These are phyloP conservation scores for Jaapia argillacea DNA, from an alignment of 768 basidiomycete species.

Conservation along the genomic window DNA sequence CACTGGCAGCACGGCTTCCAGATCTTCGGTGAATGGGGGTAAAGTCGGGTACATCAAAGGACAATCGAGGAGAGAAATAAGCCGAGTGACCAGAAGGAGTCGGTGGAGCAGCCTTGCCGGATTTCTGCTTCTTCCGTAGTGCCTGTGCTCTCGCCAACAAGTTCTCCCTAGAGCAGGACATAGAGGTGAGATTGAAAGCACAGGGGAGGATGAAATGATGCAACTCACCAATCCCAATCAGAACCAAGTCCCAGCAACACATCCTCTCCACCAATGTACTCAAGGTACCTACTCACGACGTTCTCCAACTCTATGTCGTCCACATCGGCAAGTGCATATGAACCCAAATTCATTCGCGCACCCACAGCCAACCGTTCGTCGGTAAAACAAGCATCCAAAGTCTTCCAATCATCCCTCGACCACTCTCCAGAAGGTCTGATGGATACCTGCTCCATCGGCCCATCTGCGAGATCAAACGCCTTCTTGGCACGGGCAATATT, in stretches of 20 bases:
- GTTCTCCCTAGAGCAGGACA: constrained; percentile 35
- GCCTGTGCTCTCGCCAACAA: constrained; percentile 42
- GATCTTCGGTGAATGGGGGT: constrained; percentile 27
- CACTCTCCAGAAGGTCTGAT: constrained; percentile 30
- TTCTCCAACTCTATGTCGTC: constrained; percentile 41
- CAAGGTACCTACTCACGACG: constrained; percentile 53
- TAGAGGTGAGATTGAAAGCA: constrained; percentile 2
- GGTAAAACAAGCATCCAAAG: constrained; percentile 69
- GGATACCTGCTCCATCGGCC: constrained; percentile 3
- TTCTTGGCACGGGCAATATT: too few species aligned
- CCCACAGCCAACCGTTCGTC: constrained; percentile 52
- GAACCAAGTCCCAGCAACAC: constrained; percentile 30
- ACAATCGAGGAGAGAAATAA: constrained; percentile 14
- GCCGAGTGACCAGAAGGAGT: constrained; percentile 29
- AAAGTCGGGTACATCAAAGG: constrained; percentile 42
- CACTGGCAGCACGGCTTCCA: background rate
- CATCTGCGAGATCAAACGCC: background rate
- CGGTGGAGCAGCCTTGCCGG: constrained; percentile 46
- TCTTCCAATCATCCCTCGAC: constrained; percentile 74
- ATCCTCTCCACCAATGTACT: constrained; percentile 35
- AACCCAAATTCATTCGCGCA: constrained; percentile 14
- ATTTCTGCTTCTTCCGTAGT: constrained; percentile 48
- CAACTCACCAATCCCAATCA: constrained; percentile 47
- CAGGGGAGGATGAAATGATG: background rate
- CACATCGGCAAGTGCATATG: constrained; percentile 36